Evolutionary conservation across 1,139 yeast species (phyloP).

Genomic region (Saccharomycopsis crataegensis): DNA sequence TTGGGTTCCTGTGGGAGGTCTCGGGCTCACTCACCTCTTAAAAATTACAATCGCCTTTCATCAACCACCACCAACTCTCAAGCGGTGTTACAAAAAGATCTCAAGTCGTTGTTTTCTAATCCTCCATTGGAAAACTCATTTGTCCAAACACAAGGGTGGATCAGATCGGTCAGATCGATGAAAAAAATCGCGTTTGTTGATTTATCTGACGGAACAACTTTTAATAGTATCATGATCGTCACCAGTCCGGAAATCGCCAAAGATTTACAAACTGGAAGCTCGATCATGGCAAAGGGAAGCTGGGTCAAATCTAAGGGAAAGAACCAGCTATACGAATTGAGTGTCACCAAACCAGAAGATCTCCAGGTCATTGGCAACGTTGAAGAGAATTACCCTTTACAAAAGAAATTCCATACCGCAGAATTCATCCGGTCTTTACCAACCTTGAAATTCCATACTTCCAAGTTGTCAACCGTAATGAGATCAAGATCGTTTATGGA

Average conservation of each 20-base stretch:
- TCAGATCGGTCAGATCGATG: constrained; percentile 60
- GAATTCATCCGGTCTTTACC: constrained; percentile 65
- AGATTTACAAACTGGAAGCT: constrained; percentile 36
- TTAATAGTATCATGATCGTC: constrained; percentile 42
- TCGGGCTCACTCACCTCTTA: too few relatives aligned
- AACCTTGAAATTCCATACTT: constrained; percentile 71
- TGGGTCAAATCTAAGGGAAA: constrained; percentile 40
- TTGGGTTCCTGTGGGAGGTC: too few relatives aligned
- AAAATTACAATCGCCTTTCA: too few relatives aligned
- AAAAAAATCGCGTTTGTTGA: constrained; percentile 79
- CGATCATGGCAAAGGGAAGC: constrained; percentile 36
- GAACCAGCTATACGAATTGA: constrained; percentile 41
- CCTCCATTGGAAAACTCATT: constrained; percentile 29
- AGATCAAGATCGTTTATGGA: constrained; percentile 70
- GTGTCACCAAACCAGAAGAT: constrained; percentile 27
- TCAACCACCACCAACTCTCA: constrained; percentile 4
- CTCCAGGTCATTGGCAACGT: constrained; percentile 48
- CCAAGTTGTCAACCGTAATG: constrained; percentile 55
- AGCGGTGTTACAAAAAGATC: constrained; percentile 22
- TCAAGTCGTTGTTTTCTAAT: constrained; percentile 29
- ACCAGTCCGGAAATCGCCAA: constrained; percentile 31
- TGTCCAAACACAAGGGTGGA: constrained; percentile 48
- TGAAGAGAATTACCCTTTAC: constrained; percentile 65
- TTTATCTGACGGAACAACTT: constrained; percentile 66
- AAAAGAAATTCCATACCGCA: constrained; percentile 64